Base-by-base conservation (phyloP, 2,329 filamentous ascomycete genomes). In the Ophiocordyceps camponoti-leonardi region DNA sequence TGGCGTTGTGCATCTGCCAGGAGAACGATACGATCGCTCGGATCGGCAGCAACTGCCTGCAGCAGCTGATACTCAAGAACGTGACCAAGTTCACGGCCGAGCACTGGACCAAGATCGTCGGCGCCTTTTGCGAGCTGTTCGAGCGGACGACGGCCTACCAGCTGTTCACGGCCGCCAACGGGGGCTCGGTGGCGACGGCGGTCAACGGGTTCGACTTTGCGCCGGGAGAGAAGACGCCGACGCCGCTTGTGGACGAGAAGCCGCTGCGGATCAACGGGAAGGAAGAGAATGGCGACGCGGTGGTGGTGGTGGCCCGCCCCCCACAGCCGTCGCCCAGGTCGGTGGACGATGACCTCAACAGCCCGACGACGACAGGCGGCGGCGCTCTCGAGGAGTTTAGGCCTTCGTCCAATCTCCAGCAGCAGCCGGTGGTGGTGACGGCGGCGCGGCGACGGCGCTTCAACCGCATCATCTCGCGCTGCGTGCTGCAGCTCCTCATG, bases 381-480 rank as follows among this genome's bases (percentile, higher is more conserved):
- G 67, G 51, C 5, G 64, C 66, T 28, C 71, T 94, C 1, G 92
- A 98, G 60, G 88, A 96, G 58, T 96, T 94, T 66, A 84, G 81
- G 51, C 85, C 86, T 6, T 72, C 81, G 35, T 75, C 77, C 22
- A 79, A 75, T 45, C 69, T 87, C 14, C 87, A 93, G 60, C 86
- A 92, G 61, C 86, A 93, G 48, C 86, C 90, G 0, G 75, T 94
- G 6, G 84, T 93, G 1, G 90, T 99, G 6, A 96, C 92, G 1
- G 86, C 87, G 2, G 87, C 92, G 0, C 83, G 92, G 23, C 79
- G 92, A 33, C 83, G 88, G 45, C 95, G 95, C 69, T 98, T 98
- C 73, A 98, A 98, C 66, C 85, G 90, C 53, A 99, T 99, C 62
- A 99, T 99, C 63, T 95, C 90, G 14, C 90, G 93, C 53, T 99